Evolutionary conservation across 1,139 yeast genomes (phyloP).

Genomic region (Hanseniaspora gamundiae): DNA sequence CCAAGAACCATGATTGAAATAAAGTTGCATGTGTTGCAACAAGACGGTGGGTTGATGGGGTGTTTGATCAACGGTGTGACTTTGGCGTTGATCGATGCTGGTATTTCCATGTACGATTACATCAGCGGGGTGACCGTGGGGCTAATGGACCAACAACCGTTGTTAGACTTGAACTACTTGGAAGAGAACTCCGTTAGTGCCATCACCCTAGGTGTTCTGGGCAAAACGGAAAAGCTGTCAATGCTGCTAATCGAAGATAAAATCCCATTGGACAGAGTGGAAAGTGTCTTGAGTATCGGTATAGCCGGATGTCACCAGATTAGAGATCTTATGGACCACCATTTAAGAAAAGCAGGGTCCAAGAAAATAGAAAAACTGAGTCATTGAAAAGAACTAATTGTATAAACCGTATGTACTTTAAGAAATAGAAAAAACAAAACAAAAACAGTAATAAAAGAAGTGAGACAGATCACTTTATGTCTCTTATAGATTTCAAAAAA

Average conservation of each 20-base stretch:
- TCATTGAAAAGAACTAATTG: not conserved
- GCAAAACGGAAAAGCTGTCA: conserved; percentile 68
- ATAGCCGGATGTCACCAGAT: conserved; percentile 82
- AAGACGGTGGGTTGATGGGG: conserved; percentile 83
- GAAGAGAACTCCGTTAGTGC: conserved; percentile 64
- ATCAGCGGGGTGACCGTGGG: conserved; percentile 77
- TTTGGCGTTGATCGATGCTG: conserved; percentile 86
- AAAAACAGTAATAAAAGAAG: not conserved
- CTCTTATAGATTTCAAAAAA: conserved; percentile 23
- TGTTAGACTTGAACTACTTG: conserved; percentile 67
- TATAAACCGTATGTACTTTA: conserved; percentile 2
- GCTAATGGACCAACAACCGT: conserved; percentile 57
- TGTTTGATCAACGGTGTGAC: conserved; percentile 81
- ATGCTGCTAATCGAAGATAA: conserved; percentile 68
- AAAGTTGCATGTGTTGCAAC: conserved; percentile 64
- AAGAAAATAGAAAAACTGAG: conserved; percentile 25
- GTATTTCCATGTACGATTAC: conserved; percentile 88
- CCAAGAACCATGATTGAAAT: conserved; percentile 75
- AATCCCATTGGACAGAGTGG: conserved; percentile 72
- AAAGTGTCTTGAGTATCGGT: conserved; percentile 68
- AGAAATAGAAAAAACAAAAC: conserved; percentile 2
- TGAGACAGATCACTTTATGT: conserved; percentile 12
- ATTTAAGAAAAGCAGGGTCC: conserved; percentile 63
- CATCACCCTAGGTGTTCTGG: conserved; percentile 67
- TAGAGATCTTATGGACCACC: conserved; percentile 75